phyloP scores from a whole-genome alignment of 225 moss, liverwort and hornwort genomes.

The Straminergon stramineum region DNA sequence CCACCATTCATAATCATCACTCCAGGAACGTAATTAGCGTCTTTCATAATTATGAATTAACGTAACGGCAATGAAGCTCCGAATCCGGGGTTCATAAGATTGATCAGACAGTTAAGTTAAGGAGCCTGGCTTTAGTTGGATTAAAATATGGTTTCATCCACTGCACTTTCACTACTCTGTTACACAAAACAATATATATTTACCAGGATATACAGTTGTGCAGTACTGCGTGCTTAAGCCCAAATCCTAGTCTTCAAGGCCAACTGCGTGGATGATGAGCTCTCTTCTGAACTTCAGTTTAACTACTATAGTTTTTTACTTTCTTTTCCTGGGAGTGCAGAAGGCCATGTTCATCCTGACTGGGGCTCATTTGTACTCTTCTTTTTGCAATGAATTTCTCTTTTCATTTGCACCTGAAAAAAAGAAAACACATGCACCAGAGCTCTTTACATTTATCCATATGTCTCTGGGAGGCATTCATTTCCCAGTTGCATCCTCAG shows the following conservation, averaged over 20 bases:
- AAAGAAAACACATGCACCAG: accelerated
- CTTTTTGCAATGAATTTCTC: not conserved
- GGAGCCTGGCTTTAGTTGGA: not conserved
- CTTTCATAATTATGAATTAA: not conserved
- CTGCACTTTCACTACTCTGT: not conserved
- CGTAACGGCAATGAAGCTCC: conserved; percentile 30
- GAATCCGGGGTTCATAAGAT: not conserved
- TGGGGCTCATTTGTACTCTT: not conserved
- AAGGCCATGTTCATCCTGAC: not conserved
- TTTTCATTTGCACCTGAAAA: not conserved
- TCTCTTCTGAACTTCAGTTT: not conserved
- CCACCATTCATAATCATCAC: not conserved
- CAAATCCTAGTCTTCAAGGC: not conserved
- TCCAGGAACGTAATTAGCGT: not conserved
- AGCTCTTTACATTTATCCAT: too few species aligned
- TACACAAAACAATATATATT: not conserved
- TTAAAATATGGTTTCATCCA: not conserved
- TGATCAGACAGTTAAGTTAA: too few species aligned
- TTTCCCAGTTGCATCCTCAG: not conserved
- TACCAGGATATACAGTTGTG: too few species aligned
- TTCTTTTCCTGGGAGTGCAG: not conserved
- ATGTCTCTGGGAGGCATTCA: not conserved
- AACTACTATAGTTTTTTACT: accelerated
- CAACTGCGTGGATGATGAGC: too few species aligned
- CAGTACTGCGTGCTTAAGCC: too few species aligned